These are phyloP conservation scores for Acacia concinna DNA, from an alignment of 331 rosid genomes.

Conservation along the genomic window DNA sequence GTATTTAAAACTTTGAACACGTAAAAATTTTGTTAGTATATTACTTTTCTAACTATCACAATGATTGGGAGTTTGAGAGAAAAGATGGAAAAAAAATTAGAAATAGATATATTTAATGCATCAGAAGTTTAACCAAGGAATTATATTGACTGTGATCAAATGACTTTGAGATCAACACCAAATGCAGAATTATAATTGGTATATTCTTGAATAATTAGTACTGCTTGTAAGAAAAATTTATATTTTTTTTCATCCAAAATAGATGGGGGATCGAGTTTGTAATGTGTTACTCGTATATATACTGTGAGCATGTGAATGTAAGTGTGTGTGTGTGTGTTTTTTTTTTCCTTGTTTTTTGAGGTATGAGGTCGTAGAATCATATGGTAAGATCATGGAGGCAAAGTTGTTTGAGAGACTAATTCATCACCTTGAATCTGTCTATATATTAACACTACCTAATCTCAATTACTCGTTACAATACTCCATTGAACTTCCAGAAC, in stretches of 20 bases:
- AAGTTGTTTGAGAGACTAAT: background rate
- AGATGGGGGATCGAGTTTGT: background rate
- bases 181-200: background rate
- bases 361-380: background rate
- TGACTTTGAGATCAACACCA: background rate
- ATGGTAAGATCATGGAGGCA: background rate
- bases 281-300: too few relatives aligned
- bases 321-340: too few relatives aligned
- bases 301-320: too few relatives aligned
- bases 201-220: background rate
- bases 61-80: background rate
- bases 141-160: background rate
- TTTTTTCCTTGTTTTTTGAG: background rate
- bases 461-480: background rate
- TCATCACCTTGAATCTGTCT: background rate
- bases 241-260: background rate
- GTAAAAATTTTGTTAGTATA: background rate
- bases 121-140: background rate
- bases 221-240: background rate
- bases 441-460: background rate
- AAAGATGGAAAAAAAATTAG: background rate
- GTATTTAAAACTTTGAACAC: background rate
- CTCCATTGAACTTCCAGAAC: conserved; percentile 32
- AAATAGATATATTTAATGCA: background rate
- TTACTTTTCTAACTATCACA: background rate